Conservation (phyloP, 108 stramenopile genomes). For the Nitzschia inconspicua region DNA sequence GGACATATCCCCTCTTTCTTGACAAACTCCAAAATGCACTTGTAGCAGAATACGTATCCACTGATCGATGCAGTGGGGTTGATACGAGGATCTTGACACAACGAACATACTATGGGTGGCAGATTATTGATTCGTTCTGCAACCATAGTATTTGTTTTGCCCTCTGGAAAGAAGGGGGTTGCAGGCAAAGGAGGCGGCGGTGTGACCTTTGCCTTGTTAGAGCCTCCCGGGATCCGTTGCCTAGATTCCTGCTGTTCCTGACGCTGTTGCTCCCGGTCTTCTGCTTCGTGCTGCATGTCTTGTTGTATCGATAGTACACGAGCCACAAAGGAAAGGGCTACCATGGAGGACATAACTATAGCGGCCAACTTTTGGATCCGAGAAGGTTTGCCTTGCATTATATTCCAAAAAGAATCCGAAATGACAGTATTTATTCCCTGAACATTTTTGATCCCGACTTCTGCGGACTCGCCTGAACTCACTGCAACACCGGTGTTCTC, state of each 20-base stretch:
- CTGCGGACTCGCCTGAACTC: not conserved
- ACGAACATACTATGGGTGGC: slow-evolving; percentile 41
- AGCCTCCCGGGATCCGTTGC: not conserved
- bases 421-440: not conserved
- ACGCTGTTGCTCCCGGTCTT: not conserved
- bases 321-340: not conserved
- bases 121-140: not conserved
- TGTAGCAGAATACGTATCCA: slow-evolving; percentile 77
- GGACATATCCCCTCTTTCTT: slow-evolving; percentile 55
- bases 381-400: not conserved
- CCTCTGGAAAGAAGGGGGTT: not conserved
- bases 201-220: not conserved
- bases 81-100: slow-evolving; percentile 63
- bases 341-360: not conserved
- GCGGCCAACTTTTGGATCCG: not conserved
- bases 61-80: slow-evolving; percentile 71
- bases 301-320: too few species aligned
- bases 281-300: not conserved
- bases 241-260: too few species aligned
- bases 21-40: slow-evolving; percentile 52
- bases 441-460: not conserved
- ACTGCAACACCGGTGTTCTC: not conserved
- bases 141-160: slow-evolving; percentile 1
- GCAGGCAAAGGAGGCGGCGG: slow-evolving; percentile 20
- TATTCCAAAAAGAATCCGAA: too few species aligned